phyloP scores from a whole-genome alignment of 1,284 basidiomycete genomes.

The Boletus smithii region DNA sequence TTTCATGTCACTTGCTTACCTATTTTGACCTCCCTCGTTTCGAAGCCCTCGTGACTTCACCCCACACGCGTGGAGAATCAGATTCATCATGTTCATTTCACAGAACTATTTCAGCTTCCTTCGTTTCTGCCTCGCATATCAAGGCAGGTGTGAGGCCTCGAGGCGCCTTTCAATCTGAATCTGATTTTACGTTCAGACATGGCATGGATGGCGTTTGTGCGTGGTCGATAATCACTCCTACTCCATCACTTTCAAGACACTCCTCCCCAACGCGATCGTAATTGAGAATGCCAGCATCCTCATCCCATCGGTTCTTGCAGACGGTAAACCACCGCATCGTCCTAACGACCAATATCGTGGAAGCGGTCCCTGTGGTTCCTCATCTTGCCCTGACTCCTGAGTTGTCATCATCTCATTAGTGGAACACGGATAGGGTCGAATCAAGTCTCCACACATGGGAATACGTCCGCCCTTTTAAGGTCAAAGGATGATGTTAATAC shows the following conservation, averaged over 20 bases:
- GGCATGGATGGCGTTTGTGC: slow-evolving; percentile 22
- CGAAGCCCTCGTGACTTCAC: slow-evolving; percentile 20
- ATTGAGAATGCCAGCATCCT: neutral
- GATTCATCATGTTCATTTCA: slow-evolving; percentile 23
- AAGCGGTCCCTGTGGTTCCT: neutral
- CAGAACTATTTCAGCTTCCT: slow-evolving; percentile 14
- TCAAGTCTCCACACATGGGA: slow-evolving; percentile 13
- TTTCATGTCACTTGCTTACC: slow-evolving; percentile 13
- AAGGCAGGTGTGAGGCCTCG: slow-evolving; percentile 20
- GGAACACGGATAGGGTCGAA: neutral
- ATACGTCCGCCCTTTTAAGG: slow-evolving; percentile 8
- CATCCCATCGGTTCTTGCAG: neutral
- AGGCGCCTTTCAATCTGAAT: slow-evolving; percentile 8
- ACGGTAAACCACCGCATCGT: neutral
- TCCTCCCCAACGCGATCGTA: neutral
- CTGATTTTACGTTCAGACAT: slow-evolving; percentile 22
- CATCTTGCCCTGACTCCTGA: slow-evolving; percentile 20
- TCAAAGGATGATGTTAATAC: slow-evolving; percentile 3
- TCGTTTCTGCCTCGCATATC: slow-evolving; percentile 30
- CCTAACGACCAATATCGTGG: neutral
- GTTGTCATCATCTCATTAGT: slow-evolving; percentile 2
- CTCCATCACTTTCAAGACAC: slow-evolving; percentile 3
- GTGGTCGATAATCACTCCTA: slow-evolving; percentile 17
- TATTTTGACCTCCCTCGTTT: slow-evolving; percentile 17
- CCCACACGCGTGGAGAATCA: slow-evolving; percentile 34